These are phyloP conservation scores for Rhizopus microsporus DNA, from an alignment of 371 early-diverging fungal species.

Conservation along the genomic window DNA sequence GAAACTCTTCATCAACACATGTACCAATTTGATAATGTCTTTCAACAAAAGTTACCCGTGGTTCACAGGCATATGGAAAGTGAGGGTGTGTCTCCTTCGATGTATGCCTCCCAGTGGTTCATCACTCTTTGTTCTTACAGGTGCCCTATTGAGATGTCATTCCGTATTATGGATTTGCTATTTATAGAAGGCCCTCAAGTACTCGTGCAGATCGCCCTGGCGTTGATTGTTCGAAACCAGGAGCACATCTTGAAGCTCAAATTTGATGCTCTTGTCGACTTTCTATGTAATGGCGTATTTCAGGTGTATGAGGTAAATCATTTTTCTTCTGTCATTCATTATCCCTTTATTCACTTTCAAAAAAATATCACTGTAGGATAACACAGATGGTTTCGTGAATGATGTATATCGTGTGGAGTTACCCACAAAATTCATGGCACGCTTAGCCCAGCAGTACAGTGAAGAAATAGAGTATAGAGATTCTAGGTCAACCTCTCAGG, in stretches of 20 bases:
- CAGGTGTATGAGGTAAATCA: constrained; percentile 58
- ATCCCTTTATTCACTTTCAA: too few relatives aligned
- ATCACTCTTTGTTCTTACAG: constrained; percentile 84
- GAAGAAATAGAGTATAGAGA: constrained; percentile 42
- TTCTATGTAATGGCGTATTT: constrained; percentile 79
- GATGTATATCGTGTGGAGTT: constrained; percentile 50
- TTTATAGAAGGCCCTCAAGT: constrained; percentile 90
- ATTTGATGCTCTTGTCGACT: constrained; percentile 83
- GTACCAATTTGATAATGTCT: constrained; percentile 84
- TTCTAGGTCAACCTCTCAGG: constrained; percentile 35
- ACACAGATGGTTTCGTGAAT: constrained; percentile 20
- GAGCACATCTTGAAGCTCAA: constrained; percentile 72
- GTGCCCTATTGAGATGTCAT: constrained; percentile 80
- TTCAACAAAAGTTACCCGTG: constrained; percentile 74
- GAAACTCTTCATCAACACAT: constrained; percentile 78
- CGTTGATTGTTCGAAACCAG: constrained; percentile 80
- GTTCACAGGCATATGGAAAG: constrained; percentile 69
- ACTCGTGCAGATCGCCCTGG: constrained; percentile 82
- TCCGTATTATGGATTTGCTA: constrained; percentile 87
- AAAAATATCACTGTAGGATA: constrained; percentile 9
- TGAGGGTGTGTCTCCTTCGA: constrained; percentile 73
- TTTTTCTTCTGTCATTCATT: too few relatives aligned
- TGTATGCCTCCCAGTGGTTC: constrained; percentile 87
- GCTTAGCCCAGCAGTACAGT: constrained; percentile 41
- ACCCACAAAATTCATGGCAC: constrained; percentile 32